Evolutionary conservation across 805 yeast genomes (phyloP).

Genomic region (Wickerhamomyces ciferrii): DNA sequence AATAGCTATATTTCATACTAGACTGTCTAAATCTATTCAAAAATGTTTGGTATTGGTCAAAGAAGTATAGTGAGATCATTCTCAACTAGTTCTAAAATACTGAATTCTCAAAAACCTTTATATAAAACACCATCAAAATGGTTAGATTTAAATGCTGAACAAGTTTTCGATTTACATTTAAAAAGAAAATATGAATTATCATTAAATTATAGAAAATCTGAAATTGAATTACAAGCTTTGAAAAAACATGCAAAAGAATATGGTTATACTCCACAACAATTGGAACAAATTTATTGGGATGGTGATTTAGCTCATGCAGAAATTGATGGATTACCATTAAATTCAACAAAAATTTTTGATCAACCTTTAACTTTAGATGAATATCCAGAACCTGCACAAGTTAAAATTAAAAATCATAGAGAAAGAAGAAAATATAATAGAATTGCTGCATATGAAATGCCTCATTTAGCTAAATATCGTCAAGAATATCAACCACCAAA

Average conservation of each 20-base stretch:
- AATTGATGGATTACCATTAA: neutral
- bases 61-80: neutral
- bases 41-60: too few relatives aligned
- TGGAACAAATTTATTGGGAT: slow-evolving; percentile 31
- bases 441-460: slow-evolving; percentile 89
- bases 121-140: slow-evolving; percentile 64
- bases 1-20: too few relatives aligned
- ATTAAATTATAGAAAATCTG: slow-evolving; percentile 39
- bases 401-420: slow-evolving; percentile 64
- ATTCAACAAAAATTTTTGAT: neutral
- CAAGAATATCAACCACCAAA: slow-evolving; percentile 55
- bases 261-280: slow-evolving; percentile 30
- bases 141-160: slow-evolving; percentile 62
- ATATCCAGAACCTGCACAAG: slow-evolving; percentile 66
- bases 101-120: slow-evolving; percentile 15
- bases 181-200: slow-evolving; percentile 54
- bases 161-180: slow-evolving; percentile 55
- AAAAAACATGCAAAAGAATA: slow-evolving; percentile 22
- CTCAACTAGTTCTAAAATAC: neutral
- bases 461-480: slow-evolving; percentile 71
- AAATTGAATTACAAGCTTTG: slow-evolving; percentile 53
- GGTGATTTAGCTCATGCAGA: slow-evolving; percentile 28
- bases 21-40: too few relatives aligned
- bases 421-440: slow-evolving; percentile 73
- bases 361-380: slow-evolving; percentile 36